Evolutionary conservation across 495 filamentous ascomycete genomes (phyloP), one percentile per base, ranked within the genome.

Genomic region (Penicillium bialowiezense): DNA sequence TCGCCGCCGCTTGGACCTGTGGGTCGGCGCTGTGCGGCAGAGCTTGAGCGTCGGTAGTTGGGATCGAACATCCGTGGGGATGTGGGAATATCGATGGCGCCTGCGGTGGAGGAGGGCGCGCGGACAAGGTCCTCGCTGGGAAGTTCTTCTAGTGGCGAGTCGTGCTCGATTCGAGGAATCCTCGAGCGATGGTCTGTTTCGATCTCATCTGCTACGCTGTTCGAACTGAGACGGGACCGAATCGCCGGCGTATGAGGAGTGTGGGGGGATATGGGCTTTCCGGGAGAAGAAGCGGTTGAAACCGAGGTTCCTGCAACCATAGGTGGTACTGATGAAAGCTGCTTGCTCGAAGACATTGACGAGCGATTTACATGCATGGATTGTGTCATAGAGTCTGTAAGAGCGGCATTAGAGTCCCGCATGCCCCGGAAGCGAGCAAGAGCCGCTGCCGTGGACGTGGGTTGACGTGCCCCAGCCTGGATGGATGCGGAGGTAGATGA

Each of bases 221-320:
- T 87, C 12, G 90, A 90, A 62, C 89, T 95, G 36, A 97, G 68
- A n/a, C 92, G 82, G 15, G 90, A 96, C 28, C 91, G 90, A 37
- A 96, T 88, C 14, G 91, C 90, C 4, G 92, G 92, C 5, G 90
- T 96, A 58, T 96, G 92, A 7, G 92, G 92, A 0, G 91, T 96
- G 65, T 96, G 91, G 9, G 91, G 91, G 2, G 90, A 95, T 38
- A 95, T 78, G 1, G 92, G 90, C 55, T 96, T 97, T 44, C 90
- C 90, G 6, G 89, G 90, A 3, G 91, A 95, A 2, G 91, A 91
- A 4, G 89, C 87, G 1, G 85, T 84, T 9, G 91, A 95, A 36
- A 88, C 77, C n/a, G 87, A 88, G 14, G 87, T 87, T 0, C 87
- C 87, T 32, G 82, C 83, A 41, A 90, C 79, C 88, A 95, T 91